Conservation (phyloP, 1,139 yeast species). For the Ogataea hybrid region DNA sequence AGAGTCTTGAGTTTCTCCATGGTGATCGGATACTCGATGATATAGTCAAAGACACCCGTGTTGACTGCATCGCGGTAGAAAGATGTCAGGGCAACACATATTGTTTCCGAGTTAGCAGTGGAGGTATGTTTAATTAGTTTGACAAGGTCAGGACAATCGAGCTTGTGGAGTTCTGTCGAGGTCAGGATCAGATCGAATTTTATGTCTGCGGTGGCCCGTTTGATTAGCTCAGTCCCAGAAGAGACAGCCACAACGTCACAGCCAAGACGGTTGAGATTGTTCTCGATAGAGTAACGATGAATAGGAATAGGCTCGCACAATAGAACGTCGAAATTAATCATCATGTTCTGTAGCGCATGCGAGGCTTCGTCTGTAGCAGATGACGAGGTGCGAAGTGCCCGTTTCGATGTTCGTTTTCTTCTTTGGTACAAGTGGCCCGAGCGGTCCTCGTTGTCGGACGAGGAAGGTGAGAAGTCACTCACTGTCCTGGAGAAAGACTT, state of each 20-base stretch:
- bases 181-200: conserved; percentile 83
- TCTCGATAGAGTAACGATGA: conserved; percentile 66
- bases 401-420: conserved; percentile 42
- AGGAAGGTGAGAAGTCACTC: conserved; percentile 58
- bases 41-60: conserved; percentile 62
- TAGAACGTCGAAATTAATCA: conserved; percentile 53
- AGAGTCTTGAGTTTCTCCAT: conserved; percentile 36
- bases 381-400: conserved; percentile 14
- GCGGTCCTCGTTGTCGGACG: conserved; percentile 69
- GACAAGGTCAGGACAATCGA: conserved; percentile 66
- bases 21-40: conserved; percentile 75
- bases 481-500: conserved; percentile 31
- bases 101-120: conserved; percentile 73
- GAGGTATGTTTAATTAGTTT: conserved; percentile 74
- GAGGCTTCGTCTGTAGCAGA: conserved; percentile 21
- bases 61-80: conserved; percentile 65
- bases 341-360: conserved; percentile 16
- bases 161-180: conserved; percentile 65
- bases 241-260: conserved; percentile 79
- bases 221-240: conserved; percentile 79
- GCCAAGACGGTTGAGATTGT: conserved; percentile 65
- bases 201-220: conserved; percentile 80
- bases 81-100: conserved; percentile 75
- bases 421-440: conserved; percentile 56
- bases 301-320: conserved; percentile 88